These are phyloP conservation scores for Lotus japonicus DNA, from an alignment of 306 rosid species.

Conservation along the genomic window DNA sequence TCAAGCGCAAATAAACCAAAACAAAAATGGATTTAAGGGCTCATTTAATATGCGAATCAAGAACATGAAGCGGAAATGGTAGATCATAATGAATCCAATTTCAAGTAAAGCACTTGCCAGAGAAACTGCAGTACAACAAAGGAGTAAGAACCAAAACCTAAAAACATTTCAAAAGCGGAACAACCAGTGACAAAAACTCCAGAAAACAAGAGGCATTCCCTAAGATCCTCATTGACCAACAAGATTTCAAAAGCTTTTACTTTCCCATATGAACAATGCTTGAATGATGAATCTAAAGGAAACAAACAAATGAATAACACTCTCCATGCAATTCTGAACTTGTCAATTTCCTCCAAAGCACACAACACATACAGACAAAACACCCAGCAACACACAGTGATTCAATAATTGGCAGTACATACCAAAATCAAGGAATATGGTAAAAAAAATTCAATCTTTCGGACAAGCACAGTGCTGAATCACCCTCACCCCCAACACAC, in stretches of 20 bases:
- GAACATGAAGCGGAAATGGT: neutral
- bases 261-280: neutral
- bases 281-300: neutral
- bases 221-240: constrained; percentile 16
- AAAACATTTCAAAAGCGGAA: neutral
- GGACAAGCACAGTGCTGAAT: neutral
- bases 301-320: constrained; percentile 16
- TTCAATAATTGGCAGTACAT: neutral
- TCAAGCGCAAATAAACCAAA: neutral
- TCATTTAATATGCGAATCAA: neutral
- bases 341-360: neutral
- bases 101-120: neutral
- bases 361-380: neutral
- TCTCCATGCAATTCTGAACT: constrained; percentile 1
- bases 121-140: neutral
- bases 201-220: neutral
- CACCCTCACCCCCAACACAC: neutral
- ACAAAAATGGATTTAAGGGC: neutral
- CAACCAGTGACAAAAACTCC: too few species aligned
- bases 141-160: neutral
- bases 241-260: neutral
- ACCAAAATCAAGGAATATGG: constrained; percentile 14
- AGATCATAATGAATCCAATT: constrained; percentile 1
- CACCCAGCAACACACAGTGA: neutral
- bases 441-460: neutral